Percentiles rank a stretch among this genome's conserved stretches.
Evolutionary conservation across 2,329 filamentous ascomycete species (phyloP).

Genomic region (Juglanconis sp.): DNA sequence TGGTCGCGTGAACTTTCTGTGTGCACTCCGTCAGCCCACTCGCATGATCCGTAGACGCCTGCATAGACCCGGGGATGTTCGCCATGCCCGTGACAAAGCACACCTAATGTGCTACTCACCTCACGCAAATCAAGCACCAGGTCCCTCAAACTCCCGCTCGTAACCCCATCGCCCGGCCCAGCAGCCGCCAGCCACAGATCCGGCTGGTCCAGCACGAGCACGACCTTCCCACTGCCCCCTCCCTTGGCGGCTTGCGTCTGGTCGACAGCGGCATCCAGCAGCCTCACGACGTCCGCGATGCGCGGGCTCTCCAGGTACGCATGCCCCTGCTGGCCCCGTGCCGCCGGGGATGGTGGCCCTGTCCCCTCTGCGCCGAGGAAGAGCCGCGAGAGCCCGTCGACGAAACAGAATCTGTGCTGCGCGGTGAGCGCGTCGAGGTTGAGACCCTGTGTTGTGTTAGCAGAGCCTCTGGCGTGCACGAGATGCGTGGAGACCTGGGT

Average conservation of each 20-base stretch:
- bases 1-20: conserved; percentile 60
- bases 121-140: conserved; percentile 59
- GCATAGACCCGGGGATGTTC: neutral
- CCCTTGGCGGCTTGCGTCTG: conserved; percentile 26
- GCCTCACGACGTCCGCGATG: conserved; percentile 35
- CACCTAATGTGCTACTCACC: conserved; percentile 41
- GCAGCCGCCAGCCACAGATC: conserved; percentile 63
- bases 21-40: conserved; percentile 2
- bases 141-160: conserved; percentile 48
- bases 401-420: conserved; percentile 63
- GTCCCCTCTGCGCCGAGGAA: conserved; percentile 32
- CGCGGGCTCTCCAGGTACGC: conserved; percentile 29
- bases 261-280: conserved; percentile 38
- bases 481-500: neutral
- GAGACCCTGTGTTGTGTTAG: conserved; percentile 50
- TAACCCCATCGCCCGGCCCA: conserved; percentile 39
- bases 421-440: conserved; percentile 62
- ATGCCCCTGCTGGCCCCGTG: conserved; percentile 16
- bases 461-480: neutral
- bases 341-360: conserved; percentile 6
- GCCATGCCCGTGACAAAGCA: neutral
- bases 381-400: conserved; percentile 69
- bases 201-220: conserved; percentile 65
- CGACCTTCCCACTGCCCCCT: conserved; percentile 26
- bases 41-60: too few species aligned